Base-by-base conservation (phyloP, 345 rosid genomes). In the Triadica sebifera region DNA sequence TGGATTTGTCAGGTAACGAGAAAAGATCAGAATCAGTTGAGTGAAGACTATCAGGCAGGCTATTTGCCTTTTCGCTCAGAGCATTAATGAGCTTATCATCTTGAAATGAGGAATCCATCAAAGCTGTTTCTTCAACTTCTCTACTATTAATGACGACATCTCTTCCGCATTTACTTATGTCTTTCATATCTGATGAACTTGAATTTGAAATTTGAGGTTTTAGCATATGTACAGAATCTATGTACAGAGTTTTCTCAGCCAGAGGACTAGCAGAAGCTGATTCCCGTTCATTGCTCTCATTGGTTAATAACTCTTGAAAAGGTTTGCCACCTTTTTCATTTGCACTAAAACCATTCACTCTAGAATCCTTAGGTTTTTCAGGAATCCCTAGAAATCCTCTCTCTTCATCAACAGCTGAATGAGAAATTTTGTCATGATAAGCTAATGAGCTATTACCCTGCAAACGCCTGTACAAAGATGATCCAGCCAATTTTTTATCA, bases 221-320 rank as follows among this genome's bases (percentile, higher is more conserved):
- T 50, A 77, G 81, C 77, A 24, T 67, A 63, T 82, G 88, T 73
- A 88, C 81, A 62, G 86, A 81, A 84, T 92, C 97, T 53, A 91
- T 81, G 77, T 92, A 88, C 77, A 94, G 78, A 74, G 97, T 91
- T 82, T 88, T 92, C 88, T 94, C 98, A 5, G 65, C 79, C 58
- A 84, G 79, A 2, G 85, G 88, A 72, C 66, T 75, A 46, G 69
- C 85, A 17, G 80, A 68, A 1, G 77, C 82, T 70, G 82, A 75
- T 77, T 86, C 77, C 86, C 83, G 82, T 63, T 79, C 82, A 37
- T 57, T 78, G 57, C 86, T 86, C 71, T 89, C 90, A 19, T 69
- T 75, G 10, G 89, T 87, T 84, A 92, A 79, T 52, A 89, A 80
- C 68, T 89, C 86, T 59, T 68, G 60, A 67, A 88, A 82, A 75